phyloP scores from a whole-genome alignment of 805 yeast genomes.

The Sungouiozyma ichnusensis region DNA sequence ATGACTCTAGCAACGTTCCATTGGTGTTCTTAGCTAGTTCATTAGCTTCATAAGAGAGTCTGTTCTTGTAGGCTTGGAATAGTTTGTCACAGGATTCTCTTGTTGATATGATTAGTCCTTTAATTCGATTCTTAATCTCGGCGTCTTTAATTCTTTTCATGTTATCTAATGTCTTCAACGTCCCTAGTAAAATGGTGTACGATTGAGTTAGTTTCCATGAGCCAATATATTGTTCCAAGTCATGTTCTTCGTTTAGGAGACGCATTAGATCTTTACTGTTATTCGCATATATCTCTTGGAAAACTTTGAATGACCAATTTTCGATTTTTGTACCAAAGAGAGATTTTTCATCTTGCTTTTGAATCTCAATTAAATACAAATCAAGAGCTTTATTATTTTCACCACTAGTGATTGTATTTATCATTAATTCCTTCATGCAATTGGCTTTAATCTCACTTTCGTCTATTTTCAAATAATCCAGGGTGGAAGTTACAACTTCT shows the following conservation, averaged over 20 bases:
- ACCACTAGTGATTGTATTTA: constrained; percentile 11
- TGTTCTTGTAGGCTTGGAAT: constrained; percentile 7
- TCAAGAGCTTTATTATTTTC: constrained; percentile 9
- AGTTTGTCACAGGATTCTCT: constrained; percentile 18
- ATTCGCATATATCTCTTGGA: constrained; percentile 15
- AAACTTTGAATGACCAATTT: constrained; percentile 14
- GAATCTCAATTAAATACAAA: constrained; percentile 1
- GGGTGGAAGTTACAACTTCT: constrained; percentile 7
- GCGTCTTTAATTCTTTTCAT: constrained; percentile 19
- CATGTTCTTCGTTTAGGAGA: constrained; percentile 1
- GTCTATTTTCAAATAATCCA: constrained; percentile 9
- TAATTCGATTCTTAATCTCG: constrained; percentile 11
- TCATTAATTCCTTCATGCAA: constrained; percentile 15
- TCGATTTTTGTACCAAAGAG: constrained; percentile 7
- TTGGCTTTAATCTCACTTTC: constrained; percentile 10
- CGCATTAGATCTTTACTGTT: constrained; percentile 7
- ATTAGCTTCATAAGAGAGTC: not conserved
- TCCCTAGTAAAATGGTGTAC: constrained; percentile 15
- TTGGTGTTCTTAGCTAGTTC: not conserved
- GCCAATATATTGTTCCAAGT: not conserved
- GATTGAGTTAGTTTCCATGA: constrained; percentile 19
- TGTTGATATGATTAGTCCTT: constrained; percentile 8
- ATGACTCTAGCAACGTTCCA: not conserved
- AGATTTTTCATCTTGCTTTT: not conserved
- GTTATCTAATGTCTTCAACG: constrained; percentile 22